These are phyloP conservation scores for Xylariaceae sp. DNA, from an alignment of 2,329 filamentous ascomycete species.

Conservation along the genomic window DNA sequence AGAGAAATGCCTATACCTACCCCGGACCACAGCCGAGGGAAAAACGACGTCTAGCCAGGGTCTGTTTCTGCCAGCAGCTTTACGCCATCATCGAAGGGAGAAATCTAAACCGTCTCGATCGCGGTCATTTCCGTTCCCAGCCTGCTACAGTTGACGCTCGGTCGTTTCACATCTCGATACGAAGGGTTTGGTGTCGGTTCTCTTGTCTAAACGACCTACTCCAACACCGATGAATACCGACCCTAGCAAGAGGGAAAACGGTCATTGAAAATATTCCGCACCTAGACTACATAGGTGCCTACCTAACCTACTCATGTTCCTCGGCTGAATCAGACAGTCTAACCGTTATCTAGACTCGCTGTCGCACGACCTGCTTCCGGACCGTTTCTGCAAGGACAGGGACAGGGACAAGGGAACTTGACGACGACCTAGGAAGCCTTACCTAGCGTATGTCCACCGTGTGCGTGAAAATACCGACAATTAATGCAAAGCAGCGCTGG, in stretches of 20 bases:
- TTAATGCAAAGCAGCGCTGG: not conserved
- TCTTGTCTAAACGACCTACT: not conserved
- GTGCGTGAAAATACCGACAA: not conserved
- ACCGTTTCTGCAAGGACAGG: not conserved
- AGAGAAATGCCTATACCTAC: not conserved
- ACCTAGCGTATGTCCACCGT: not conserved
- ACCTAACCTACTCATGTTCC: not conserved
- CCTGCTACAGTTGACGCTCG: not conserved
- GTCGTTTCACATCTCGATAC: not conserved
- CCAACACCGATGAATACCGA: not conserved
- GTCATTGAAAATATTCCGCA: too few relatives aligned
- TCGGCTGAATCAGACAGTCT: not conserved
- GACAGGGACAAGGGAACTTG: not conserved
- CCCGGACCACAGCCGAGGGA: not conserved
- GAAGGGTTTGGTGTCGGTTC: not conserved
- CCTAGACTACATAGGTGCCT: too few relatives aligned
- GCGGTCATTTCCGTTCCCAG: not conserved
- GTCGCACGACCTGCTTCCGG: not conserved
- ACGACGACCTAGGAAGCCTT: not conserved
- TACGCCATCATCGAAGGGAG: not conserved
- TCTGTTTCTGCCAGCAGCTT: not conserved
- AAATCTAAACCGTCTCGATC: not conserved
- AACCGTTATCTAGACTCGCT: not conserved
- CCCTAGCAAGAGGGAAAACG: not conserved
- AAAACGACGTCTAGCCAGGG: not conserved